Conservation (phyloP, 495 filamentous ascomycete genomes). For the Stereocaulon alpinum region DNA sequence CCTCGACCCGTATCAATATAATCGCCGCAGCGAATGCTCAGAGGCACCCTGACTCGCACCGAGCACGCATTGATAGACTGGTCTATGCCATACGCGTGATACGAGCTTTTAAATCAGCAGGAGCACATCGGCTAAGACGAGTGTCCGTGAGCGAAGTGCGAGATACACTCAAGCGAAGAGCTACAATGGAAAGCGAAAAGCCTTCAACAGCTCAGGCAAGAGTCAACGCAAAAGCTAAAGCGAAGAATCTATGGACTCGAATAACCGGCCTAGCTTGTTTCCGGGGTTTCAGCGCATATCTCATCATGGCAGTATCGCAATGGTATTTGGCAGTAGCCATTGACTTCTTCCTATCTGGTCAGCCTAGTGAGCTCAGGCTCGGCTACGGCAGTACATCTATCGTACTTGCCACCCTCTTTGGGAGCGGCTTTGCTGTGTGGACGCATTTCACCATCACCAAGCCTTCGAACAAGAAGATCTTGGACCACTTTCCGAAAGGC, state of each 20-base stretch:
- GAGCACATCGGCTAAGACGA: conserved; percentile 1
- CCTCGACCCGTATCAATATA: conserved; percentile 12
- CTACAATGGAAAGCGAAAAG: not conserved
- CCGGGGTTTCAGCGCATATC: conserved; percentile 17
- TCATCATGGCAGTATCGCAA: conserved; percentile 19
- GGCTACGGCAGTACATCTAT: conserved; percentile 22
- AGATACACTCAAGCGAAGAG: conserved; percentile 13
- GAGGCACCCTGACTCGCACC: conserved; percentile 16
- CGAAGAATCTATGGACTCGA: conserved; percentile 5
- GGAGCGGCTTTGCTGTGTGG: conserved; percentile 17
- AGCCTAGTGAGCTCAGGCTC: conserved; percentile 18
- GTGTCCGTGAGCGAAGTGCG: conserved; percentile 17
- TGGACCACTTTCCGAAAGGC: conserved; percentile 22
- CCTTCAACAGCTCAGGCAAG: not conserved
- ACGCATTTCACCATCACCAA: conserved; percentile 22
- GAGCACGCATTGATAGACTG: conserved; percentile 8
- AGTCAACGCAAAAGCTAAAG: not conserved
- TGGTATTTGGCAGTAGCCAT: conserved; percentile 19
- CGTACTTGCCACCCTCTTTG: conserved; percentile 18
- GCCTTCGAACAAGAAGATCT: conserved; percentile 15
- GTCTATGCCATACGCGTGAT: conserved; percentile 11
- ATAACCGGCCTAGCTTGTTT: conserved; percentile 16
- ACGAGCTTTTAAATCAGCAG: conserved; percentile 9
- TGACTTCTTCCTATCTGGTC: conserved; percentile 22
- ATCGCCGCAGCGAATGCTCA: conserved; percentile 15